phyloP scores from a whole-genome alignment of 352 stramenopile species.

The Pythium periplocum region DNA sequence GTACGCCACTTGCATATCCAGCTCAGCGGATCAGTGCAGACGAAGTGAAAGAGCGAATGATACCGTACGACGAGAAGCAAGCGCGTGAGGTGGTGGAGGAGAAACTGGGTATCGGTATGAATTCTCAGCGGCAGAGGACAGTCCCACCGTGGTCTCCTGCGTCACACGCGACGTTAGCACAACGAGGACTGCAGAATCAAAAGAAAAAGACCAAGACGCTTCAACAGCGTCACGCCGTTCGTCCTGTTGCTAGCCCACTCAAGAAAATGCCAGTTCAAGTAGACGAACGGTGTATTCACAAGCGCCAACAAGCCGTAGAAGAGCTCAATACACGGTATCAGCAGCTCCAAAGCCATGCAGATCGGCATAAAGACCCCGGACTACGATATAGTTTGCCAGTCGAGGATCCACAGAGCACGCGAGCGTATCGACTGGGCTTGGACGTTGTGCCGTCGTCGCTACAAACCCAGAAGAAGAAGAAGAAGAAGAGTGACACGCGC shows the following conservation, averaged over 20 bases:
- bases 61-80: slow-evolving; percentile 18
- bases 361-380: slow-evolving; percentile 32
- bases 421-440: slow-evolving; percentile 51
- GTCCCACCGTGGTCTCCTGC: slow-evolving; percentile 38
- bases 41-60: neutral
- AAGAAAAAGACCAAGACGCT: slow-evolving; percentile 6
- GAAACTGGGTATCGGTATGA: slow-evolving; percentile 6
- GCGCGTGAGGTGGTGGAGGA: slow-evolving; percentile 11
- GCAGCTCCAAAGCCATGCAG: slow-evolving; percentile 23
- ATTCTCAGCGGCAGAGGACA: neutral
- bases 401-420: slow-evolving; percentile 28
- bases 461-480: neutral
- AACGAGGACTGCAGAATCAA: slow-evolving; percentile 8
- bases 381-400: slow-evolving; percentile 46
- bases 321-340: slow-evolving; percentile 23
- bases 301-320: slow-evolving; percentile 25
- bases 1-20: slow-evolving; percentile 12
- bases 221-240: slow-evolving; percentile 27
- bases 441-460: slow-evolving; percentile 29
- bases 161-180: slow-evolving; percentile 13
- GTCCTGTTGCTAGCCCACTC: slow-evolving; percentile 11
- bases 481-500: neutral
- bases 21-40: neutral
- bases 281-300: slow-evolving; percentile 22
- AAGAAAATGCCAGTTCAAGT: slow-evolving; percentile 13